Evolutionary conservation across 768 basidiomycete species (phyloP), one percentile per base, ranked within the genome.

Genomic region (Cubamyces lactineus): DNA sequence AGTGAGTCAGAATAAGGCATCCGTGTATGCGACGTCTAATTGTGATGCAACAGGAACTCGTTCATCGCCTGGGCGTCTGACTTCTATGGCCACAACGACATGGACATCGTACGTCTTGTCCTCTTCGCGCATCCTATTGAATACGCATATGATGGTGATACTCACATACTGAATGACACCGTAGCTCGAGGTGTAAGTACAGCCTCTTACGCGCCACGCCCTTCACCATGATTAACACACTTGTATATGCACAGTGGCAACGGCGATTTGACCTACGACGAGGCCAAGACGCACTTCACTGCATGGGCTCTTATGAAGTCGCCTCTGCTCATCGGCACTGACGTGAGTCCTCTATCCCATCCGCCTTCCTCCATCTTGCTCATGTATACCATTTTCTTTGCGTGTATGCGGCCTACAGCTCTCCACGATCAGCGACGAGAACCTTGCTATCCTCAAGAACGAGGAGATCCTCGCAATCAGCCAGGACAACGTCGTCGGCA

Each of bases 221-320:
- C 0, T 5, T 5, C 30, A 34, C 23, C 8, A 54, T 42, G 19
- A 26, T 59, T 51, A 17, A 21, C 17, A 17, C 3, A 19, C 4
- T 3, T 21, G 4, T 26, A 12, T 12, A n/a, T 21, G 9, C 21
- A 19, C 67, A 87, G 86, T 24, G 87, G 88, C 21, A 88, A 89
- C 60, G 86, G 85, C 15, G 74, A 81, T 34, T 74, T 88, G 47
- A 82, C 83, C 0, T 81, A 78, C 67, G 86, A 89, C 15, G 87
- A 89, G 73, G 73, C 80, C 24, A 88, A 88, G 70, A 79, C 86
- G 2, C 87, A 89, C 69, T 89, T 88, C 69, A 88, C 87, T 0
- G 86, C 84, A 0, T 89, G 88, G 87, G 86, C 86, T 39, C 72
- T 89, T 30, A 81, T 88, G 83, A 89, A 88, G 68, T 85, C 84